Conservation (phyloP, 345 rosid species). For the Eucalyptus shirleyi region DNA sequence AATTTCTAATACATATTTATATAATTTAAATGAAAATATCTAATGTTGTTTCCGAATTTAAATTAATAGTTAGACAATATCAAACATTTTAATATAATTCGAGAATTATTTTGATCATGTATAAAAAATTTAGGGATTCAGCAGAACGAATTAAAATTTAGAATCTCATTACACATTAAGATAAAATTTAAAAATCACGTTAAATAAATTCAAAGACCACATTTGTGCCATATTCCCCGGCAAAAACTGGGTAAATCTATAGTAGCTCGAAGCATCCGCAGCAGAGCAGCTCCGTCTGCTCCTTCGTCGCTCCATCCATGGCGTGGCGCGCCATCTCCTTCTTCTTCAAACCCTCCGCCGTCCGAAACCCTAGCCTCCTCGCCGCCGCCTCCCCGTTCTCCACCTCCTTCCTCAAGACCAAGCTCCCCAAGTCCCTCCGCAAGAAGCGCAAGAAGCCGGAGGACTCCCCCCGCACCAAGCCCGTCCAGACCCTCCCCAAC, state of each 20-base stretch:
- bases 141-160: too few relatives aligned
- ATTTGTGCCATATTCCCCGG: too few relatives aligned
- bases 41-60: rapidly evolving
- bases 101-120: too few relatives aligned
- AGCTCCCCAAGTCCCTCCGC: constrained; percentile 44
- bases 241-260: background rate
- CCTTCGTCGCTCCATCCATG: constrained; percentile 3
- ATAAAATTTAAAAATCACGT: too few relatives aligned
- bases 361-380: background rate
- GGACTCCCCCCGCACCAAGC: constrained; percentile 49
- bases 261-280: background rate
- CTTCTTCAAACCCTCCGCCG: background rate
- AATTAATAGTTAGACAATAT: too few relatives aligned
- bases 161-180: too few relatives aligned
- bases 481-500: constrained; percentile 40
- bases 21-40: too few relatives aligned
- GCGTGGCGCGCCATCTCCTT: constrained; percentile 2
- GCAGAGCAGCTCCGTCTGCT: background rate
- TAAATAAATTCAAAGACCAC: too few relatives aligned
- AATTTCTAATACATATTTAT: too few relatives aligned
- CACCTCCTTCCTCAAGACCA: constrained; percentile 78
- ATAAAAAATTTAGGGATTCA: rapidly evolving
- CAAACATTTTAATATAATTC: too few relatives aligned
- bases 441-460: constrained; percentile 28
- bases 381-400: constrained; percentile 20